Base-by-base conservation (phyloP, 768 basidiomycete genomes). In the Amanita subjunquillea region DNA sequence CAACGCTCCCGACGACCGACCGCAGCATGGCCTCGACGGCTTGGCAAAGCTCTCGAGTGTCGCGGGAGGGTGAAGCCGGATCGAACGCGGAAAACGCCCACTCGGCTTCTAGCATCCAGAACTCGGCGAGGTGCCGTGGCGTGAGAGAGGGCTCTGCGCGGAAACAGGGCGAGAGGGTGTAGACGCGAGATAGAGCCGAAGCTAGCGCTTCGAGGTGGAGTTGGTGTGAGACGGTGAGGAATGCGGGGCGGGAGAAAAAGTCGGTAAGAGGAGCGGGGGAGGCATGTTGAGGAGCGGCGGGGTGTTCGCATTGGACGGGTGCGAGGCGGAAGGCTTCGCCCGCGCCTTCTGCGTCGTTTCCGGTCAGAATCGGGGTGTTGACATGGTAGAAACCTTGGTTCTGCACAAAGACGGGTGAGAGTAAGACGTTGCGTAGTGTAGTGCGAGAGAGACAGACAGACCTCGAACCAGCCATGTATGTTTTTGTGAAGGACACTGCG, bases 41-140 rank as follows among this genome's bases (percentile, higher is more conserved):
- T 17, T 62, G 63, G 50, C 72, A 74, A 15, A 76, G 63, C 15
- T 69, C 70, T 71, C 80, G 56, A 77, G 72, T 50, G 68, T 72
- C 56, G 46, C 62, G 38, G 20, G 20, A 17, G 17, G 40, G 6
- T 43, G 38, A 13, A 39, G 20, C 34, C 7, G n/a, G 2, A 12
- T 17, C 51, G 25, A 44, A 36, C 12, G 34, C 41, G 5, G 37
- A 23, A 42, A 72, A 69, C 2, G 82, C 82, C 78, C 91, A 85
- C 63, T 99, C 96, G 0, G 90, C 94, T 69, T 99, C 96, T 50
- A 97, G 80, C 96, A 99, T 99, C 88, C 91, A 97, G 67, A 99
- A 99, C 66, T 99, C 96, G 48, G 91, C 83, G 10, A 99, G 78
- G 63, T 99, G 96, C n/a, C 95, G 76, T 30, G 80, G 79, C 2